A percentile compares a stretch with the other conserved stretches of the same genome.
These are phyloP conservation scores for Vicia villosa DNA, from an alignment of 306 rosid species.

Conservation along the genomic window DNA sequence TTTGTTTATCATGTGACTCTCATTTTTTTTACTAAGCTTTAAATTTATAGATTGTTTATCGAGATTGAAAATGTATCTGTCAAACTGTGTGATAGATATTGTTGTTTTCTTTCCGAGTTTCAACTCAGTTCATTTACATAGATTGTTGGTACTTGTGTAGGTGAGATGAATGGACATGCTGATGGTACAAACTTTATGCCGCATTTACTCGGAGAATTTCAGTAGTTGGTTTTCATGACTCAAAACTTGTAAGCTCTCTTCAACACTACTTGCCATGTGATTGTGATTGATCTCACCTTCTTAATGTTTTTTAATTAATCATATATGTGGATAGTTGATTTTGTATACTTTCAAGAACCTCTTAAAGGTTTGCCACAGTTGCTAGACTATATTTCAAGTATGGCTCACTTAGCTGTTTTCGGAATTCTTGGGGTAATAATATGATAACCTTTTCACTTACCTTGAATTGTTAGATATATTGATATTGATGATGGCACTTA, in stretches of 20 bases:
- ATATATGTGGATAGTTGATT: not conserved
- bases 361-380: constrained; percentile 35
- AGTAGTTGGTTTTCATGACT: constrained; percentile 43
- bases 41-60: too few species aligned
- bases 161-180: too few species aligned
- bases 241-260: constrained; percentile 44
- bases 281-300: not conserved
- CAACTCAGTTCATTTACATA: too few species aligned
- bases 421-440: constrained; percentile 59
- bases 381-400: constrained; percentile 46
- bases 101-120: too few species aligned
- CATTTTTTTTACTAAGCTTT: too few species aligned
- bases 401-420: constrained; percentile 47
- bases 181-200: constrained; percentile 73
- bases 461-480: not conserved
- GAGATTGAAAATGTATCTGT: too few species aligned
- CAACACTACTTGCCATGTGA: not conserved
- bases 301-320: constrained; percentile 18
- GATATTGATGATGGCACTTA: too few species aligned
- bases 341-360: constrained; percentile 44
- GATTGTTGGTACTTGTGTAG: too few species aligned
- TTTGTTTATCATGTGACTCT: too few species aligned
- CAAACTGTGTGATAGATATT: too few species aligned
- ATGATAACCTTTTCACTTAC: not conserved
- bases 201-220: too few species aligned